phyloP scores from a whole-genome alignment of 1,284 basidiomycete genomes.

The Heterobasidion irregulare region DNA sequence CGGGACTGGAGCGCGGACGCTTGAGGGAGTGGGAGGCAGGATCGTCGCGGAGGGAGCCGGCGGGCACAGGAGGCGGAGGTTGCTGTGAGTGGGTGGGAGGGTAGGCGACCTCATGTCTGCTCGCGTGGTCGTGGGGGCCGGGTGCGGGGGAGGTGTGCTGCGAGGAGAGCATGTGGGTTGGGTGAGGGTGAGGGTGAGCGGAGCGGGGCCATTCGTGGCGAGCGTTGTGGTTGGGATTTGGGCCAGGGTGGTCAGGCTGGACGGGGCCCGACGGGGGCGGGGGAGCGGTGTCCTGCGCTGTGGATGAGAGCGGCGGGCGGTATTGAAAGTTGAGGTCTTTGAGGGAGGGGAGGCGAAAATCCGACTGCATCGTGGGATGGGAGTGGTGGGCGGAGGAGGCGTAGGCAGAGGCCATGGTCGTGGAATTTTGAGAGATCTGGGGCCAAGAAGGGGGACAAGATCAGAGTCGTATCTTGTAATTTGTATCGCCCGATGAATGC shows the following conservation, averaged over 20 bases:
- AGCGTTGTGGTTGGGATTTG: conserved; percentile 6
- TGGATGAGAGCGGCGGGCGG: conserved; percentile 18
- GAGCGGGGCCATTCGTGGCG: conserved; percentile 12
- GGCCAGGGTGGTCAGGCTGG: conserved; percentile 9
- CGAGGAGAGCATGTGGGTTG: conserved; percentile 9
- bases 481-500: conserved; percentile 21
- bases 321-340: conserved; percentile 56
- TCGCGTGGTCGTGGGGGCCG: conserved; percentile 8
- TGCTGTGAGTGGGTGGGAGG: conserved; percentile 6
- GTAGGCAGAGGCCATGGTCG: conserved; percentile 24
- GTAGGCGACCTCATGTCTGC: conserved; percentile 6
- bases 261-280: conserved; percentile 11
- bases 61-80: conserved; percentile 6
- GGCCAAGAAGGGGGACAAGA: conserved; percentile 1
- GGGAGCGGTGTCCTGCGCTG: conserved; percentile 23
- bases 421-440: conserved; percentile 3
- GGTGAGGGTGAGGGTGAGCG: conserved; percentile 10
- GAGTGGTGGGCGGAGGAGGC: conserved; percentile 21
- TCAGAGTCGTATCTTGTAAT: conserved; percentile 12
- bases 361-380: conserved; percentile 26
- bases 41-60: conserved; percentile 14
- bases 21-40: conserved; percentile 1
- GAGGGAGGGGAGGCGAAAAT: conserved; percentile 54
- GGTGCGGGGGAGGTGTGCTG: conserved; percentile 8
- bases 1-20: conserved; percentile 21